phyloP scores from a whole-genome alignment of 2,329 filamentous ascomycete genomes.

The Fusarium dimerum region DNA sequence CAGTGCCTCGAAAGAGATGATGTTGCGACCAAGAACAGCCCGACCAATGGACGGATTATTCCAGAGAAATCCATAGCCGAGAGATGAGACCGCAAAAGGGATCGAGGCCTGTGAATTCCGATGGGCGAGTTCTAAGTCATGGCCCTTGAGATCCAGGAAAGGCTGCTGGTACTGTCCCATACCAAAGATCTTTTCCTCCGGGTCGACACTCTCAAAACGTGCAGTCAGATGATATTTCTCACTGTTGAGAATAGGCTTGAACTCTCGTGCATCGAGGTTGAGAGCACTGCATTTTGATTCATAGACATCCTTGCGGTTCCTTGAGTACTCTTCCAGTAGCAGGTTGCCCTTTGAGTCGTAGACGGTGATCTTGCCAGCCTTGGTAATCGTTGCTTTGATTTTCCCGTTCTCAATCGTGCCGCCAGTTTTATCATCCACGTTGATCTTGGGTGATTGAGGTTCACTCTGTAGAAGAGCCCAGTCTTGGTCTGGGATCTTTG shows the following conservation, averaged over 20 bases:
- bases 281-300: conserved; percentile 63
- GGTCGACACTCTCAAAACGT: conserved; percentile 56
- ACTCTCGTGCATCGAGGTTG: conserved; percentile 58
- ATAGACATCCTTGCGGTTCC: conserved; percentile 40
- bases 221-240: conserved; percentile 57
- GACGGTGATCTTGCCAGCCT: conserved; percentile 33
- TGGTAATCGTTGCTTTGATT: conserved; percentile 30
- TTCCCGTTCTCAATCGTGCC: conserved; percentile 33
- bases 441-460: conserved; percentile 9
- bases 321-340: conserved; percentile 35
- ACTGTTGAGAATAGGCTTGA: conserved; percentile 51
- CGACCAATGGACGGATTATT: conserved; percentile 65
- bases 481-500: conserved; percentile 35
- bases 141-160: conserved; percentile 62
- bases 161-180: conserved; percentile 72
- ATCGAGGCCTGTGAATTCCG: conserved; percentile 67
- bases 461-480: conserved; percentile 38
- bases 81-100: conserved; percentile 60
- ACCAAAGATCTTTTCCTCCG: conserved; percentile 63
- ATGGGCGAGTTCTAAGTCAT: conserved; percentile 64
- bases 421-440: conserved; percentile 17
- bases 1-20: conserved; percentile 61
- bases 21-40: conserved; percentile 61
- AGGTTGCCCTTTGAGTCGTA: conserved; percentile 29
- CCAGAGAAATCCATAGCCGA: conserved; percentile 66